Base-by-base conservation (phyloP, 495 filamentous ascomycete genomes). In the Chaetomidium leptoderma region DNA sequence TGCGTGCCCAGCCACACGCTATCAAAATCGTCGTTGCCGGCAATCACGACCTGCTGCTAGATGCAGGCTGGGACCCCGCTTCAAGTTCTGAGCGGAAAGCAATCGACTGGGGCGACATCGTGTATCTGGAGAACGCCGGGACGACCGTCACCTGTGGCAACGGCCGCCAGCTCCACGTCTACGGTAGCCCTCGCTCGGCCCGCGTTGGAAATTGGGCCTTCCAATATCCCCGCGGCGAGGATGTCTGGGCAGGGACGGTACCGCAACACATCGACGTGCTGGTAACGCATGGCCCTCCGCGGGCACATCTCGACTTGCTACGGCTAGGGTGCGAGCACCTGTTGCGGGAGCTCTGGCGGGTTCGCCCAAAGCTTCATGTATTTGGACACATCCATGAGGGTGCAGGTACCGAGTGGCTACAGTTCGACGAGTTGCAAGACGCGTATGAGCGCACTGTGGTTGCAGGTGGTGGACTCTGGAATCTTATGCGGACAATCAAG, bases 11-110 rank as follows among this genome's bases (percentile, higher is more conserved):
- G 7, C 83, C 87, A 4, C 88, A 92, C 61, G 72, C 70, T 21
- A 72, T 86, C 59, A 91, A 91, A 64, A 76, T 92, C 50, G 84
- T 86, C 35, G 85, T 92, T 50, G 80, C 83, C 50, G 89, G 89
- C 16, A 91, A 91, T 42, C 69, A 74, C 59, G 66, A 72, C 45
- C 10, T 58, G 26, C 47, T 68, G 11, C 61, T 74, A 7, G 62
- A 69, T 51, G 17, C 44, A 19, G 23, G 24, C 14, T 29, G 47
- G 6, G 16, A 45, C 10, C 35, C 50, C n/a, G 37, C 3, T 10
- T 19, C 21, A n/a, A n/a, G n/a, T n/a, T n/a, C n/a, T 0, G 49
- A 51, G 19, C 36, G 55, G 5, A 26, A 16, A 0, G 11, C 26
- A 8, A 53, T 79, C 26, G 63, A 75, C 16, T 79, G 77, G 76